phyloP scores from a whole-genome alignment of 768 basidiomycete genomes.

The Leucocoprinus sp. region DNA sequence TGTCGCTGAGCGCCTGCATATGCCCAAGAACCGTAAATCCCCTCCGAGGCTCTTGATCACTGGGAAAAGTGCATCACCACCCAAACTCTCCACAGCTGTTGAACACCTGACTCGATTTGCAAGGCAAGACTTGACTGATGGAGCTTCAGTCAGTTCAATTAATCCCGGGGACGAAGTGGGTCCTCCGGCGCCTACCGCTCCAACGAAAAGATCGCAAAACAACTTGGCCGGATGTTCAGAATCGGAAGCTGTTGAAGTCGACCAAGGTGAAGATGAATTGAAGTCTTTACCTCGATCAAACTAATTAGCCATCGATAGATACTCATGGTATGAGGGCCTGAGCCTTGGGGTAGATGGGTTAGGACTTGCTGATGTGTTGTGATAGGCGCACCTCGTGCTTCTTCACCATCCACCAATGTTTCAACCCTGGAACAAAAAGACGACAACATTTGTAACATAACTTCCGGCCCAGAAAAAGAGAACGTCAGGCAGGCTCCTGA shows the following conservation, averaged over 20 bases:
- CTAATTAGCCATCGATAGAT: background rate
- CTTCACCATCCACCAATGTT: background rate
- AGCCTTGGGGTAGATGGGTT: constrained; percentile 5
- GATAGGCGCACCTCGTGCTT: background rate
- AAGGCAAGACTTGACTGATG: background rate
- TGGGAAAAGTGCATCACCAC: constrained; percentile 20
- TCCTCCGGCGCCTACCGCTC: constrained; percentile 1
- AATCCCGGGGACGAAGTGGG: background rate
- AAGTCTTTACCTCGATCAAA: background rate
- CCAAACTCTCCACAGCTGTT: constrained; percentile 18
- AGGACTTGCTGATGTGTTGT: constrained; percentile 8
- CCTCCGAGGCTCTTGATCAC: constrained; percentile 16
- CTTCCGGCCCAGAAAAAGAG: background rate
- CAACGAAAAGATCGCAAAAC: constrained; percentile 6
- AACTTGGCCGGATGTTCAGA: background rate
- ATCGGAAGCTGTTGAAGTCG: background rate
- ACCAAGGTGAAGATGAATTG: background rate
- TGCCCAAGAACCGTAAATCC: constrained; percentile 28
- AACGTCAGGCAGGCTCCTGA: background rate
- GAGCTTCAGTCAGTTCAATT: background rate
- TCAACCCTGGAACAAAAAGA: background rate
- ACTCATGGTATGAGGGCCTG: constrained; percentile 9
- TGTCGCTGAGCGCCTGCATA: constrained; percentile 40
- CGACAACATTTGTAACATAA: background rate
- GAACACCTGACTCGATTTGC: background rate